These are phyloP conservation scores for Geotrichum klebahnii DNA, from an alignment of 1,139 yeast genomes.

Conservation along the genomic window DNA sequence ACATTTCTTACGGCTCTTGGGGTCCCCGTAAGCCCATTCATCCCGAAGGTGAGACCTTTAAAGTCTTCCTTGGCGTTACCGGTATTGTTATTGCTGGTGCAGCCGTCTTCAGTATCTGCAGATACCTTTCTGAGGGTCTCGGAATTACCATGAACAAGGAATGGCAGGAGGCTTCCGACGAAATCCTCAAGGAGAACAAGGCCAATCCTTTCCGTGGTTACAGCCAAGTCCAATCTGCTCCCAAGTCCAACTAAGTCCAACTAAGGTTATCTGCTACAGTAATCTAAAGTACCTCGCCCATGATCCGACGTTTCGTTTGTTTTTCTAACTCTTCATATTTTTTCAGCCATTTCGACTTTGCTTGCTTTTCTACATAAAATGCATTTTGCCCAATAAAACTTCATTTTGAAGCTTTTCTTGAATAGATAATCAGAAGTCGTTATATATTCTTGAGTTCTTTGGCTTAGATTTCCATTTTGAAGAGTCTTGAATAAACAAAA, in stretches of 20 bases:
- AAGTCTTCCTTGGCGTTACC: slow-evolving; percentile 72
- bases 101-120: slow-evolving; percentile 57
- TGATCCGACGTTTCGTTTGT: too few species aligned
- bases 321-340: neutral
- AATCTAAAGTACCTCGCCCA: too few species aligned
- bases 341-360: neutral
- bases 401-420: too few species aligned
- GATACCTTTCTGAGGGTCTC: slow-evolving; percentile 54
- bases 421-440: neutral
- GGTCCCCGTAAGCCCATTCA: slow-evolving; percentile 98
- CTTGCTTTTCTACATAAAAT: slow-evolving; percentile 8
- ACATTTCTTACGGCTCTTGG: slow-evolving; percentile 97
- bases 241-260: slow-evolving; percentile 25
- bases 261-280: too few species aligned
- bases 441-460: neutral
- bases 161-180: slow-evolving; percentile 97
- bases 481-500: neutral
- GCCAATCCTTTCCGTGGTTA: slow-evolving; percentile 95
- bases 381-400: too few species aligned
- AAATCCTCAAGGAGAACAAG: slow-evolving; percentile 89
- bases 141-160: slow-evolving; percentile 87
- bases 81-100: slow-evolving; percentile 64
- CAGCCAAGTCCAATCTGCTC: slow-evolving; percentile 81
- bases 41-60: slow-evolving; percentile 75
- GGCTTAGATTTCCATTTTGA: neutral